Base-by-base conservation (phyloP, 1,284 basidiomycete genomes). In the Phylloboletellus chloephorus region DNA sequence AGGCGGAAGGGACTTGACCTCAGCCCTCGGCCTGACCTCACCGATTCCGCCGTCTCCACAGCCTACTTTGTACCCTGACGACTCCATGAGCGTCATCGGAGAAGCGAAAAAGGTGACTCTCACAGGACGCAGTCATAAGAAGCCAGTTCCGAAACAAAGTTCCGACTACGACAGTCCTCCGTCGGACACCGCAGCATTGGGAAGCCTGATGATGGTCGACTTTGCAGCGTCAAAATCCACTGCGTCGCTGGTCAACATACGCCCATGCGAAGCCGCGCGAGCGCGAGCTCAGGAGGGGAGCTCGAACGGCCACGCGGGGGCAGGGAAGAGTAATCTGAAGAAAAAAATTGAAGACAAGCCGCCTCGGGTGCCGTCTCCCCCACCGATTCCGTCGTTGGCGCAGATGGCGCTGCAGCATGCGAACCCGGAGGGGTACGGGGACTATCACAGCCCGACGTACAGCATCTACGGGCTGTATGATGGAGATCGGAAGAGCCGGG, bases 401-500 rank as follows among this genome's bases (percentile, higher is more conserved):
- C 84, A 87, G 61, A 86, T 88, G 83, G 84, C 74, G 37, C 53
- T 87, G 56, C 70, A 74, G 36, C 79, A 82, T 48, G 60, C 65
- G 3, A 76, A 82, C 45, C 71, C 74, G 9, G 72, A 78, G 34
- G 78, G 69, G 5, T 82, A 74, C 58, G 72, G 65, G 2, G 75
- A 77, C 29, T 87, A 88, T 48, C 69, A 77, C 49, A 86, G 85
- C 52, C 83, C 85, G 16, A 88, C 85, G 4, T 88, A 88, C 50
- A 88, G 85, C 56, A 76, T 88, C 43, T 88, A 82, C 53, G 80
- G 80, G 31, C 52, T 86, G 51, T 88, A 87, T 53, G 79, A 78
- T 43, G 67, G 64, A 13, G 78, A 81, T 43, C 65, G 76, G 54
- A 83, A 76, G 65, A 79, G 78, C 48, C 64, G 67, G 31, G 58